Percentiles rank a stretch among this genome's conserved stretches.
phyloP scores from a whole-genome alignment of 441 rosid genomes.

The Pelargonium fulgidum region DNA sequence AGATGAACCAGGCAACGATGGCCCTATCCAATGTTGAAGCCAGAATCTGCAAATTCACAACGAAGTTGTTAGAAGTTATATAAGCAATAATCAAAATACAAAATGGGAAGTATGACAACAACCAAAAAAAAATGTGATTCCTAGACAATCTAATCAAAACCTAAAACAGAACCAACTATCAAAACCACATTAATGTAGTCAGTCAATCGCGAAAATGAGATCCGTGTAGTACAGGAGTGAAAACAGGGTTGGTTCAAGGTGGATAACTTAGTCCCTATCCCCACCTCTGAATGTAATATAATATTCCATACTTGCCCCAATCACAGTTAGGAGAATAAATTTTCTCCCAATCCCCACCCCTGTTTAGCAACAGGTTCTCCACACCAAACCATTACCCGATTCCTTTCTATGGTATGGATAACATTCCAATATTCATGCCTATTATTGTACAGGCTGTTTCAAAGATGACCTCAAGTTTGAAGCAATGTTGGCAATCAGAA shows the following conservation, averaged over 20 bases:
- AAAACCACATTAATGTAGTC: neutral
- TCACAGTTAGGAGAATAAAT: neutral
- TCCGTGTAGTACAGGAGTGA: neutral
- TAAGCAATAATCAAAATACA: neutral
- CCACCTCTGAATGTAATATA: neutral
- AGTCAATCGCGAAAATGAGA: neutral
- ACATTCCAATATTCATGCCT: no score
- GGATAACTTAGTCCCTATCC: neutral
- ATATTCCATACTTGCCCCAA: neutral
- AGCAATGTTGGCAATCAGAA: no score
- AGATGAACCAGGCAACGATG: conserved; percentile 81
- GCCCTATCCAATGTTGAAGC: conserved; percentile 99
- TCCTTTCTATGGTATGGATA: no score
- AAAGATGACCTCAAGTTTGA: no score
- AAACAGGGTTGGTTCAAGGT: neutral
- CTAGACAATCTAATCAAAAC: conserved; percentile 1
- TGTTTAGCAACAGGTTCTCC: no score
- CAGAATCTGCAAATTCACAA: conserved; percentile 73
- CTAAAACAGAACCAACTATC: neutral
- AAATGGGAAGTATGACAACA: neutral
- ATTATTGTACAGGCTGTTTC: no score
- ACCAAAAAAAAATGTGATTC: neutral
- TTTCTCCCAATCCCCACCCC: neutral
- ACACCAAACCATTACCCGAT: no score
- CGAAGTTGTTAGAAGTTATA: conserved; percentile 19